These are phyloP conservation scores for Colletotrichum limetticola DNA, from an alignment of 2,329 filamentous ascomycete genomes.

Conservation along the genomic window DNA sequence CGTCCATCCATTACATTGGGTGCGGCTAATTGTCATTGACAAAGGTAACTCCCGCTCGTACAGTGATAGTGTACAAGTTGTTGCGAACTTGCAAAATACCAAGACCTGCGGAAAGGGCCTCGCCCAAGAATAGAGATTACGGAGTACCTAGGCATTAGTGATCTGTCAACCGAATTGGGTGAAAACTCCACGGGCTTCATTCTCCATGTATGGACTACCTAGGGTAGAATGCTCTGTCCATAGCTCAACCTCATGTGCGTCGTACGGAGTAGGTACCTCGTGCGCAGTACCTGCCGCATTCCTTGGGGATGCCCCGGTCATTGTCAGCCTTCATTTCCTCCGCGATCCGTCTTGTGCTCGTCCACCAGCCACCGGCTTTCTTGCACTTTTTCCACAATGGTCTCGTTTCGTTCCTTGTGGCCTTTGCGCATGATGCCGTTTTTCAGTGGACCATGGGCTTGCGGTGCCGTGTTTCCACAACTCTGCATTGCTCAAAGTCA, in stretches of 20 bases:
- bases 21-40: constrained; percentile 19
- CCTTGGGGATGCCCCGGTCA: background rate
- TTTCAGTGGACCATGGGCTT: background rate
- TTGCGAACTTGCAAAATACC: background rate
- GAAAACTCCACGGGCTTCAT: too few relatives aligned
- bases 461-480: constrained; percentile 4
- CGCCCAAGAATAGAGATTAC: too few relatives aligned
- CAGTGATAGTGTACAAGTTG: background rate
- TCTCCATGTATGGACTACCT: too few relatives aligned
- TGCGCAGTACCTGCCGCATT: too few relatives aligned
- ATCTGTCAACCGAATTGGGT: too few relatives aligned
- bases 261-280: background rate
- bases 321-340: background rate
- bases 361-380: background rate
- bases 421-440: background rate
- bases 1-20: constrained; percentile 23
- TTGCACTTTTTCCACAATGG: background rate
- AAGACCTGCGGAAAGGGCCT: background rate
- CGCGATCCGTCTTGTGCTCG: background rate
- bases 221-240: too few relatives aligned
- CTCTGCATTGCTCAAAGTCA: background rate
- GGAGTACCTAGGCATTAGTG: too few relatives aligned
- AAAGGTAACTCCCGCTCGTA: too few relatives aligned
- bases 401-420: background rate
- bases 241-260: too few relatives aligned